Evolutionary conservation across 2,329 filamentous ascomycete species (phyloP).

Genomic region (Pestalotiopsis sp.): DNA sequence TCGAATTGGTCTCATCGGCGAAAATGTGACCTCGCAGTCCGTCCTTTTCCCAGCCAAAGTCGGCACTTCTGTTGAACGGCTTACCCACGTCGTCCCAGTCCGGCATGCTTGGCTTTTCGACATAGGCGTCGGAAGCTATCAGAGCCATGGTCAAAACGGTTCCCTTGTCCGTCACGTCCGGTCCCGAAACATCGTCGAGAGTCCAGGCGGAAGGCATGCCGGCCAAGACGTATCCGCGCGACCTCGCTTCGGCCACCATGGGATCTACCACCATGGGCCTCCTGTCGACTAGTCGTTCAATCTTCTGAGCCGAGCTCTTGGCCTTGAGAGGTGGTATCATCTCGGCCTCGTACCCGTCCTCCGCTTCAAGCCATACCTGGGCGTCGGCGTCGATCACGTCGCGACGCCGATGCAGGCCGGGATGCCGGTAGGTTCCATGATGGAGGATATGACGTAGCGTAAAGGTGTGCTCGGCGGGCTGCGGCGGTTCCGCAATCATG

Average conservation of each 20-base stretch:
- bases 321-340: conserved; percentile 55
- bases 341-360: conserved; percentile 55
- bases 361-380: conserved; percentile 61
- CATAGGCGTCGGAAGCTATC: conserved; percentile 90
- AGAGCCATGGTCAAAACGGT: conserved; percentile 82
- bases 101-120: conserved; percentile 66
- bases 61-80: conserved; percentile 80
- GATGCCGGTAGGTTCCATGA: conserved; percentile 80
- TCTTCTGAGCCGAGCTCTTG: conserved; percentile 65
- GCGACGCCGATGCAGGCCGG: conserved; percentile 72
- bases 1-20: conserved; percentile 80
- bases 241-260: conserved; percentile 71
- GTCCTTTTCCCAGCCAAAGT: conserved; percentile 91
- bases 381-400: conserved; percentile 65
- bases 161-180: conserved; percentile 81
- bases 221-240: conserved; percentile 65
- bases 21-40: conserved; percentile 92
- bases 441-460: conserved; percentile 87
- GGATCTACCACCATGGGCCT: conserved; percentile 75
- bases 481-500: conserved; percentile 41
- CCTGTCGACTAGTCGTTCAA: conserved; percentile 81
- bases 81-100: conserved; percentile 83
- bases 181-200: conserved; percentile 73
- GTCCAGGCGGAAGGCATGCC: conserved; percentile 79
- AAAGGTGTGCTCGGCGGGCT: conserved; percentile 57